Percentiles rank a stretch among this genome's conserved stretches.
phyloP scores from a whole-genome alignment of 192 early-diverging fungal species.

The Glomus cerebriforme region DNA sequence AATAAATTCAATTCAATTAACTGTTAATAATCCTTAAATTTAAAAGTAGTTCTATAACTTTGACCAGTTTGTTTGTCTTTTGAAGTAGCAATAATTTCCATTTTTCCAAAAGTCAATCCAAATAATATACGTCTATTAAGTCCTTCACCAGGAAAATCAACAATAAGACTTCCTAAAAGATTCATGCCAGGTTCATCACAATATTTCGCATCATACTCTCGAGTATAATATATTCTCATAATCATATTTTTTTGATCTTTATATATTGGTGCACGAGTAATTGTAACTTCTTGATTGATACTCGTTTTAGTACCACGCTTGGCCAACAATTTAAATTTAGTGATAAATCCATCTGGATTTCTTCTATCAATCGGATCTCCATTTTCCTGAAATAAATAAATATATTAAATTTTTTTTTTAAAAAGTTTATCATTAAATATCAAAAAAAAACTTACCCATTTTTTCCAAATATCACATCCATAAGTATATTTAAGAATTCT shows the following conservation, averaged over 20 bases:
- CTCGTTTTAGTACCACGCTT: neutral
- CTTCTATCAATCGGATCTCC: neutral
- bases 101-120: neutral
- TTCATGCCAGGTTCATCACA: neutral
- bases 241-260: neutral
- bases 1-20: too few species aligned
- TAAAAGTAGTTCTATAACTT: conserved; percentile 18
- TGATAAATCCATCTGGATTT: neutral
- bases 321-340: neutral
- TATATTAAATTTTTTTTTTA: neutral
- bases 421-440: neutral
- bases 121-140: neutral
- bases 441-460: neutral
- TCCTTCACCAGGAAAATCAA: neutral
- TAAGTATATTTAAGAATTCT: conserved; percentile 3
- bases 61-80: neutral
- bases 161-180: neutral
- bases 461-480: neutral
- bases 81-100: conserved; percentile 8
- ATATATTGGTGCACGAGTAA: neutral
- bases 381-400: neutral
- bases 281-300: neutral
- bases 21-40: neutral
- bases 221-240: neutral
- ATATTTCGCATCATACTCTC: neutral